These are phyloP conservation scores for Akanthomyces lecanii DNA, from an alignment of 2,329 filamentous ascomycete genomes.

Conservation along the genomic window DNA sequence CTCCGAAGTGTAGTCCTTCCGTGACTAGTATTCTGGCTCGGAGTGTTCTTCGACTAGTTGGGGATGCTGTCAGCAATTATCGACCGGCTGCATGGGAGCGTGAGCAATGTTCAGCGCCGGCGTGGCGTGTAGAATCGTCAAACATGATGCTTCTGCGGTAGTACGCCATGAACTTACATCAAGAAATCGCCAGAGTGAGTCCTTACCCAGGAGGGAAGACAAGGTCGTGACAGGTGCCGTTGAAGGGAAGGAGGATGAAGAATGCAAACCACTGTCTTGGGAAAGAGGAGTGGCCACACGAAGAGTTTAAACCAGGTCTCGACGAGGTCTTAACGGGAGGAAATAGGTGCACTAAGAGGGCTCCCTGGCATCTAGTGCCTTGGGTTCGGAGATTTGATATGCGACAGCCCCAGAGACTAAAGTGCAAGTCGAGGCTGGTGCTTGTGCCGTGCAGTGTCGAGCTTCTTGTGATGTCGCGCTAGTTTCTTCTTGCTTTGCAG, in stretches of 20 bases:
- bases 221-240: conserved; percentile 33
- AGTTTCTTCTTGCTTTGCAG: conserved; percentile 31
- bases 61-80: not conserved
- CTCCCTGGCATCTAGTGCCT: conserved; percentile 27
- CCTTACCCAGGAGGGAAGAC: conserved; percentile 30
- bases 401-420: conserved; percentile 29
- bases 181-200: conserved; percentile 50
- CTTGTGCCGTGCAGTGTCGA: conserved; percentile 29
- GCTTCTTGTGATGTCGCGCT: conserved; percentile 31
- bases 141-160: not conserved
- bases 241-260: conserved; percentile 27
- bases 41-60: not conserved
- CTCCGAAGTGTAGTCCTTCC: not conserved
- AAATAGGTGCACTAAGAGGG: conserved; percentile 28
- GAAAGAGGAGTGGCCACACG: conserved; percentile 28
- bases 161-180: conserved; percentile 46
- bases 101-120: not conserved
- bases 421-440: conserved; percentile 27
- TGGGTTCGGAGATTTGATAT: conserved; percentile 39
- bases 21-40: not conserved
- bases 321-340: conserved; percentile 35
- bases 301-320: conserved; percentile 35
- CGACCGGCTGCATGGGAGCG: not conserved
- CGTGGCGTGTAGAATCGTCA: not conserved
- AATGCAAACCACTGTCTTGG: conserved; percentile 38